These are phyloP conservation scores for Phialophora expanda DNA, from an alignment of 2,329 filamentous ascomycete species.

Conservation along the genomic window DNA sequence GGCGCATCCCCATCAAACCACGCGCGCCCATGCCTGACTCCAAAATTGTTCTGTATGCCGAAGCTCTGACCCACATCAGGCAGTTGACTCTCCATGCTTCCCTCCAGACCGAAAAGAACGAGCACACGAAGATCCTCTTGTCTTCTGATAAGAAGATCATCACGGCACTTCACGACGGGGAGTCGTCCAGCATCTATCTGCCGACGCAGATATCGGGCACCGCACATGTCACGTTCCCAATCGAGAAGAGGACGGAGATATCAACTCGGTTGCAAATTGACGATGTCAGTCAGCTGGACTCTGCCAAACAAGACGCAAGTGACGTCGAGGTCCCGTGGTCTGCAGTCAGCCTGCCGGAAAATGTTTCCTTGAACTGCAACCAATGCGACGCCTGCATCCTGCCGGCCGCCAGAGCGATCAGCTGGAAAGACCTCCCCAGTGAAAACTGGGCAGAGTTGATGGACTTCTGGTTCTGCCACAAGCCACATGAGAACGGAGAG, in stretches of 20 bases:
- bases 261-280: conserved; percentile 61
- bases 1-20: too few relatives aligned
- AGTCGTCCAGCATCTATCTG: conserved; percentile 52
- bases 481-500: conserved; percentile 64
- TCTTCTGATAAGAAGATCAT: conserved; percentile 52
- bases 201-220: conserved; percentile 53
- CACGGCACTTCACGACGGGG: conserved; percentile 54
- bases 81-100: conserved; percentile 64
- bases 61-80: conserved; percentile 65
- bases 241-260: conserved; percentile 51
- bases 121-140: conserved; percentile 52
- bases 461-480: conserved; percentile 99
- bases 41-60: conserved; percentile 58
- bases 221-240: conserved; percentile 58
- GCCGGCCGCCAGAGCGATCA: conserved; percentile 45
- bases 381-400: conserved; percentile 46
- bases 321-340: conserved; percentile 38
- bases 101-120: conserved; percentile 52
- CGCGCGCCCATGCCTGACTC: conserved; percentile 27
- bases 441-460: conserved; percentile 99
- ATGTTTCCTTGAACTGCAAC: conserved; percentile 51
- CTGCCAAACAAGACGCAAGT: conserved; percentile 21
- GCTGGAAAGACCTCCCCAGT: conserved; percentile 92
- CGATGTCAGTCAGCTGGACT: conserved; percentile 40
- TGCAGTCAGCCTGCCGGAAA: conserved; percentile 46